phyloP scores from a whole-genome alignment of 306 rosid species.

The Ammopiptanthus mongolicus region DNA sequence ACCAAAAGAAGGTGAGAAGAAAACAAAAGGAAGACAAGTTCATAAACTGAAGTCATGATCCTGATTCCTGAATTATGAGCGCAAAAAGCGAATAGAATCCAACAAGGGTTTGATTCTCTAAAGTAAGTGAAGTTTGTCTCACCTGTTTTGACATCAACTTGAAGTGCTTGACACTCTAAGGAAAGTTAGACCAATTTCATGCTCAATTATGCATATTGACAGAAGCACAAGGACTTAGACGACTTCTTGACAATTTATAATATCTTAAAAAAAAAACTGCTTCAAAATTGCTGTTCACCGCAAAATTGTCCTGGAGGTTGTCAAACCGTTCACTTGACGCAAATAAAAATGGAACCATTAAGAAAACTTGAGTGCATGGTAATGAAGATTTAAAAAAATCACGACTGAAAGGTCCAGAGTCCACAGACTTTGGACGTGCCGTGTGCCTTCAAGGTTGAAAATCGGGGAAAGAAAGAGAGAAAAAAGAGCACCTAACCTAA shows the following conservation, averaged over 20 bases:
- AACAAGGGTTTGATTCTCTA: not conserved
- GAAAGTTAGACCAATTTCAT: not conserved
- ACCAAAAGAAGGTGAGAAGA: not conserved
- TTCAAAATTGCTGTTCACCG: not conserved
- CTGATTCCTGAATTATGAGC: not conserved
- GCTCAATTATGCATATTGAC: not conserved
- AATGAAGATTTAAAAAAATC: not conserved
- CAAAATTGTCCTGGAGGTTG: not conserved
- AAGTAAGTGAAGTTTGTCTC: not conserved
- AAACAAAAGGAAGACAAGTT: conserved; percentile 5
- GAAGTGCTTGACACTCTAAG: conserved; percentile 2
- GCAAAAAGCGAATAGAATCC: not conserved
- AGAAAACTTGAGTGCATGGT: not conserved
- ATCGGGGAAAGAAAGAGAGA: not conserved
- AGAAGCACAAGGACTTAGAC: not conserved
- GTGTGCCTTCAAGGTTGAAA: conserved; percentile 11
- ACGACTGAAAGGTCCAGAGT: not conserved
- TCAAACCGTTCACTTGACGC: conserved; percentile 9
- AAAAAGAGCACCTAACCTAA: not conserved
- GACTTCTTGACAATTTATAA: conserved; percentile 5
- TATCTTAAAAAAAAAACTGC: not conserved
- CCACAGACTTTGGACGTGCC: not conserved
- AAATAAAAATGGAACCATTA: not conserved
- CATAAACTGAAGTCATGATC: not conserved
- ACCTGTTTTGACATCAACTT: not conserved